Evolutionary conservation across 305 asterid genomes (phyloP).

Genomic region (Fraxinus dipetala): DNA sequence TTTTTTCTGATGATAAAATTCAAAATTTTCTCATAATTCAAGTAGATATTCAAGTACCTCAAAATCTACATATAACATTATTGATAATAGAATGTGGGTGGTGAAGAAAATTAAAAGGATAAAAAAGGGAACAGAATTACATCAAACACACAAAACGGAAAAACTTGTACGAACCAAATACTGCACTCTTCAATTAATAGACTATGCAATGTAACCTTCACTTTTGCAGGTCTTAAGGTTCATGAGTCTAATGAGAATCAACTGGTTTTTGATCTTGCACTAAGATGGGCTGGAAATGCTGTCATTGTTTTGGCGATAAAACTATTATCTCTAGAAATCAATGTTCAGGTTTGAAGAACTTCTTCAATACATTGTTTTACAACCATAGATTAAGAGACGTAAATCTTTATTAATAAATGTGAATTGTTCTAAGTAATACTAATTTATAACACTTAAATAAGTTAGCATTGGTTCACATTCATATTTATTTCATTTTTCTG

Average conservation of each 20-base stretch:
- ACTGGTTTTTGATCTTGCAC: conserved; percentile 56
- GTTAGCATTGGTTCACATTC: background rate
- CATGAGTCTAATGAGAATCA: conserved; percentile 61
- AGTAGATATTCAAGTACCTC: background rate
- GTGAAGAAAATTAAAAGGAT: background rate
- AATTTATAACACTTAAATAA: background rate
- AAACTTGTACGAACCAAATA: background rate
- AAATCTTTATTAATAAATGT: background rate
- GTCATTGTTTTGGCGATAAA: conserved; percentile 48
- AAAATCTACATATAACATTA: background rate
- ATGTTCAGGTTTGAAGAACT: conserved; percentile 50
- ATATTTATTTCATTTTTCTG: background rate
- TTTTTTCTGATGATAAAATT: conserved; percentile 2
- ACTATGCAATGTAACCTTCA: background rate
- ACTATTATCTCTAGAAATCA: conserved; percentile 35
- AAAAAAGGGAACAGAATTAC: background rate
- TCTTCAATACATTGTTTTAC: background rate
- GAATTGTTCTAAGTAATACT: background rate
- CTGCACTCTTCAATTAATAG: background rate
- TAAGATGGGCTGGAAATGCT: conserved; percentile 79
- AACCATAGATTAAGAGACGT: background rate
- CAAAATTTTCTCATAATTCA: background rate
- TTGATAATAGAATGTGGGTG: background rate
- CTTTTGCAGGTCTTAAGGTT: conserved; percentile 57
- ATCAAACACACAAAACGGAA: background rate